Conservation (phyloP, 1,284 basidiomycete species). For the Stygiomarasmius scandens region DNA sequence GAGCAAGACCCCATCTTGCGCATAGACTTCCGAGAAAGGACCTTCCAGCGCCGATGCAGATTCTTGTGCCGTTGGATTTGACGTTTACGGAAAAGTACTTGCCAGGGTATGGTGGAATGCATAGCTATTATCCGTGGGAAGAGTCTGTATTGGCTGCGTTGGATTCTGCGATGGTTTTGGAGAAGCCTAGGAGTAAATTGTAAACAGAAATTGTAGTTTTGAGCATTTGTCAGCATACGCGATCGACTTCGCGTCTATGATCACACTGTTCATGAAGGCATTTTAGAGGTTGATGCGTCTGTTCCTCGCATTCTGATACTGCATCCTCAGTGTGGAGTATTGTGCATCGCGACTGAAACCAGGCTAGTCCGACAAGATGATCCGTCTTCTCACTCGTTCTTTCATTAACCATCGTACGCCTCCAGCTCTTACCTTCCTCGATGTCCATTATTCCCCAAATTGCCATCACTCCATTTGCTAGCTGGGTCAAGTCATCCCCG, state of each 20-base stretch:
- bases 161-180: conserved; percentile 4
- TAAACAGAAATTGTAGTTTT: not conserved
- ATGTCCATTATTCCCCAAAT: no score
- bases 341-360: no score
- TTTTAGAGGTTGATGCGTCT: no score
- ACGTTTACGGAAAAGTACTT: conserved; percentile 11
- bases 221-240: not conserved
- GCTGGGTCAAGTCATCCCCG: no score
- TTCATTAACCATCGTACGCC: no score
- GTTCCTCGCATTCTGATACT: no score
- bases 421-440: no score
- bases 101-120: not conserved
- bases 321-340: no score
- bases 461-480: no score
- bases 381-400: no score
- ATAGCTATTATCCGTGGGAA: conserved; percentile 12
- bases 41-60: conserved; percentile 2
- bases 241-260: not conserved
- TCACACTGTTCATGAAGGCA: no score
- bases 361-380: no score
- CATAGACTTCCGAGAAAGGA: conserved; percentile 7
- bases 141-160: conserved; percentile 12
- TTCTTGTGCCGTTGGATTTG: conserved; percentile 9
- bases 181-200: conserved; percentile 4
- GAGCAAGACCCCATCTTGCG: conserved; percentile 11